Conservation (phyloP, 169 alveolate genomes). For the Eimeria praecox region DNA sequence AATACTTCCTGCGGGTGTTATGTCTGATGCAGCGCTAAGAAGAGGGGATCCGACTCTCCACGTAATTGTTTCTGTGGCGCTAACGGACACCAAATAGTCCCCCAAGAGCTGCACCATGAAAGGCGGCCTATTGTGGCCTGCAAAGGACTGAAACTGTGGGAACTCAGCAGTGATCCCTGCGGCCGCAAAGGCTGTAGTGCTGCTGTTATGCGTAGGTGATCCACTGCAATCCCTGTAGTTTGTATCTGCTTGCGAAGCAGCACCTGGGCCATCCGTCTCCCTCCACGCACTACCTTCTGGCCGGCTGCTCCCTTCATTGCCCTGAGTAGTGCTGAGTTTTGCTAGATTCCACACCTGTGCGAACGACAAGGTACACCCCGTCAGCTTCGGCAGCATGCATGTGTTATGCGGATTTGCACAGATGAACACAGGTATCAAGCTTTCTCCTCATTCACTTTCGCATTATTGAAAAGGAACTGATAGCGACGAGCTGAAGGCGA, state of each 20-base stretch:
- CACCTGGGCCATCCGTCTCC: neutral
- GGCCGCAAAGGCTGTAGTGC: neutral
- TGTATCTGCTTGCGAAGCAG: neutral
- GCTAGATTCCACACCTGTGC: conserved; percentile 43
- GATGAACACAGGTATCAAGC: neutral
- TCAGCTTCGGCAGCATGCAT: neutral
- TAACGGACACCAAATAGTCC: conserved; percentile 75
- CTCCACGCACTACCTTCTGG: neutral
- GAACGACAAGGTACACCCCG: neutral
- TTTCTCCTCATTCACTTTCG: neutral
- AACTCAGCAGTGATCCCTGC: conserved; percentile 24
- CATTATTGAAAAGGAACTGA: neutral
- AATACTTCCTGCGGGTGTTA: neutral
- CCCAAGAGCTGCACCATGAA: conserved; percentile 65
- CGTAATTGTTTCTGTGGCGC: conserved; percentile 74
- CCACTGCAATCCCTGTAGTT: neutral
- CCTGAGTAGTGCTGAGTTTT: neutral
- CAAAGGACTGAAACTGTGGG: conserved; percentile 74
- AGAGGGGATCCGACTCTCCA: conserved; percentile 69
- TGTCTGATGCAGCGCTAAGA: conserved; percentile 31
- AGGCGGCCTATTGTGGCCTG: conserved; percentile 78
- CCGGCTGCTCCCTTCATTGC: neutral
- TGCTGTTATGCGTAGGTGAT: neutral
- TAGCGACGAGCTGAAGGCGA: neutral
- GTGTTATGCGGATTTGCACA: neutral